A percentile compares a stretch with the other conserved stretches of the same genome.
These are phyloP conservation scores for Lophiotrema nucula DNA, from an alignment of 495 filamentous ascomycete genomes.

Conservation along the genomic window DNA sequence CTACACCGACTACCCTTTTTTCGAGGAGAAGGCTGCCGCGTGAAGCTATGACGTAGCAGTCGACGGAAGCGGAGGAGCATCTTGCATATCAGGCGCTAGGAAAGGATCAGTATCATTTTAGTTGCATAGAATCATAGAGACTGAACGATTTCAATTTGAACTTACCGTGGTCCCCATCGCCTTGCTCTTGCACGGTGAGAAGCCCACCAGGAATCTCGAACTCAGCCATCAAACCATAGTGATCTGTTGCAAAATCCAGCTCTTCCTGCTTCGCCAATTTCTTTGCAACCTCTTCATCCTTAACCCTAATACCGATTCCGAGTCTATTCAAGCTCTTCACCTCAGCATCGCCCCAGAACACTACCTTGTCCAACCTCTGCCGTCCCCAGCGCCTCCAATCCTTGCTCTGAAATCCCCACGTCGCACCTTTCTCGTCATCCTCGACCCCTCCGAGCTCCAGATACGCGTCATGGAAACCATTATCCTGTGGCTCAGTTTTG, in stretches of 20 bases:
- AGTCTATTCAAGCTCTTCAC: conserved; percentile 45
- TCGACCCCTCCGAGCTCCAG: conserved; percentile 53
- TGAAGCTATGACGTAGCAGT: no score
- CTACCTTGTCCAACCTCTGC: conserved; percentile 56
- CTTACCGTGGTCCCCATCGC: neutral
- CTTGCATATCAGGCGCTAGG: conserved; percentile 11
- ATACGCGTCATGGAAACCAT: conserved; percentile 54
- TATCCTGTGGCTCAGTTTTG: conserved; percentile 46
- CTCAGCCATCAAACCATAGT: conserved; percentile 48
- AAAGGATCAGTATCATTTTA: neutral
- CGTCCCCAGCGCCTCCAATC: conserved; percentile 45
- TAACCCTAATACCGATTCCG: conserved; percentile 43
- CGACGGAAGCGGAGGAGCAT: neutral
- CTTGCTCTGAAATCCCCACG: conserved; percentile 56
- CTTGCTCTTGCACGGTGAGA: neutral
- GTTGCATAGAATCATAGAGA: neutral
- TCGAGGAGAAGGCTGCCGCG: conserved; percentile 3
- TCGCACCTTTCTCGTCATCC: conserved; percentile 50
- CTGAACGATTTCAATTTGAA: neutral
- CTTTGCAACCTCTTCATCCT: conserved; percentile 27
- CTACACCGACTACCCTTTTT: conserved; percentile 32
- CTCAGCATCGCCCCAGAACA: conserved; percentile 42
- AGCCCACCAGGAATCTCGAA: conserved; percentile 9
- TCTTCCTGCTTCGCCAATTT: conserved; percentile 36
- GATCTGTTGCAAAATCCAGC: conserved; percentile 51